A percentile compares a stretch with the other conserved stretches of the same genome.
phyloP scores from a whole-genome alignment of 2,329 filamentous ascomycete genomes.

The Pseudocercospora eumusae region DNA sequence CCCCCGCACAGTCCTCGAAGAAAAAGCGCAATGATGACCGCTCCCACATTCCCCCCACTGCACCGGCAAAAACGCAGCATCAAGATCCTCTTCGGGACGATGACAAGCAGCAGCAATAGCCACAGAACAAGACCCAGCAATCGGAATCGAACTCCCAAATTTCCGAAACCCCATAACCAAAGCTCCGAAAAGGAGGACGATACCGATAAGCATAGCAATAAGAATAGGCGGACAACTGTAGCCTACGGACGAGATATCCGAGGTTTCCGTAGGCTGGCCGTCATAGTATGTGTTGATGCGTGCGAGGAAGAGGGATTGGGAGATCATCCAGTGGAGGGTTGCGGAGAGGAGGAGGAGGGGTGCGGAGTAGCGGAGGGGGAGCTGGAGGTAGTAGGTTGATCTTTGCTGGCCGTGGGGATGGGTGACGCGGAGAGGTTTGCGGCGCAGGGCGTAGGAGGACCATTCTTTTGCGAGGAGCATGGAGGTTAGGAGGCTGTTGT shows the following conservation, averaged over 20 bases:
- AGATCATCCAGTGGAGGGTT: conserved; percentile 49
- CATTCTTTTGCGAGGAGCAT: conserved; percentile 45
- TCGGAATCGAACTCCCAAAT: conserved; percentile 16
- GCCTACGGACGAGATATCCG: conserved; percentile 15
- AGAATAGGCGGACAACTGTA: conserved; percentile 22
- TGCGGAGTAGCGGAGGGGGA: conserved; percentile 44
- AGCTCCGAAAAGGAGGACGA: conserved; percentile 2
- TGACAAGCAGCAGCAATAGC: conserved; percentile 31
- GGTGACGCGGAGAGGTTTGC: conserved; percentile 45
- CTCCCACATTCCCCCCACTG: conserved; percentile 27
- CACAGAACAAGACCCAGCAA: conserved; percentile 26
- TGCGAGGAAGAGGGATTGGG: conserved; percentile 49
- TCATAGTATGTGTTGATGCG: conserved; percentile 32
- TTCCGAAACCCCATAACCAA: conserved; percentile 13
- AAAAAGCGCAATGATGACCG: conserved; percentile 29
- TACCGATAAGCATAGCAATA: conserved; percentile 16
- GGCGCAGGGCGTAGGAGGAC: conserved; percentile 39
- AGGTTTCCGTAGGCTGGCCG: not conserved
- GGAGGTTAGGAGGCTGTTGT: conserved; percentile 21
- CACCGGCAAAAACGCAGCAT: conserved; percentile 27
- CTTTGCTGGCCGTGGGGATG: conserved; percentile 42
- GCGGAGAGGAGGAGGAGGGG: conserved; percentile 42
- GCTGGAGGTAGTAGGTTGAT: conserved; percentile 45
- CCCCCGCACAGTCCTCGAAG: conserved; percentile 1
- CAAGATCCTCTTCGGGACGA: conserved; percentile 19